Evolutionary conservation across 441 rosid species (phyloP), one percentile per base, ranked within the genome.

Genomic region (Eutrema salsugineum): DNA sequence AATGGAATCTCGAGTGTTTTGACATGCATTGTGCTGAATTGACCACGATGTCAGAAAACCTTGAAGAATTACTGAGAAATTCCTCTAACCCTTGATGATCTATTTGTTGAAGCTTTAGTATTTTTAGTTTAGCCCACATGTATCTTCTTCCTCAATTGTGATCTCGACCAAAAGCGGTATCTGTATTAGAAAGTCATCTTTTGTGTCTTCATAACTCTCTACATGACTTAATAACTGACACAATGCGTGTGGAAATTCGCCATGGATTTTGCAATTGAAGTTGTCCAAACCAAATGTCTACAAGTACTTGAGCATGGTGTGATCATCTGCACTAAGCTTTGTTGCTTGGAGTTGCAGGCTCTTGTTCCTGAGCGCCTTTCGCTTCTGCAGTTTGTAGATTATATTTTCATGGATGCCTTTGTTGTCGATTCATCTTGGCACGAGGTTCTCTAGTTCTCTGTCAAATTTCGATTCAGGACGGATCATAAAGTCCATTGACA

Each of bases 401-500:
- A 91, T 86, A 5, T 10, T 36, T 5, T 35, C 40, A 24, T 43
- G 39, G 69, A 33, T 5, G 11, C 0, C 0, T 5, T 5, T 7
- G 5, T 43, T 1, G 39, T 36, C 40, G 12, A 35, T 48, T 15
- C 68, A 6, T 22, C 74, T 86, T 87, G 12, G 81, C 86, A 63
- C 87, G 90, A 12, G 87, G 86, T 71, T n/a, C n/a, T n/a, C n/a
- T 88, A 76, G 22, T 76, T 81, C 82, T 1, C 75, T 85, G 73
- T 89, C 93, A 74, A 84, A 62, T 83, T 88, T 91, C 14, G 95
- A 77, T 55, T 81, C 84, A 44, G 96, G 98, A 43, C 95, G 93
- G 63, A 91, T 85, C 30, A 80, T 39, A 73, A 88, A 90, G 73
- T 91, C 97, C 86, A 90, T 71, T 8, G 95, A 87, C 9, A 89